Evolutionary conservation across 345 rosid species (phyloP), one percentile per base, ranked within the genome.

Genomic region (Gossypium turneri): DNA sequence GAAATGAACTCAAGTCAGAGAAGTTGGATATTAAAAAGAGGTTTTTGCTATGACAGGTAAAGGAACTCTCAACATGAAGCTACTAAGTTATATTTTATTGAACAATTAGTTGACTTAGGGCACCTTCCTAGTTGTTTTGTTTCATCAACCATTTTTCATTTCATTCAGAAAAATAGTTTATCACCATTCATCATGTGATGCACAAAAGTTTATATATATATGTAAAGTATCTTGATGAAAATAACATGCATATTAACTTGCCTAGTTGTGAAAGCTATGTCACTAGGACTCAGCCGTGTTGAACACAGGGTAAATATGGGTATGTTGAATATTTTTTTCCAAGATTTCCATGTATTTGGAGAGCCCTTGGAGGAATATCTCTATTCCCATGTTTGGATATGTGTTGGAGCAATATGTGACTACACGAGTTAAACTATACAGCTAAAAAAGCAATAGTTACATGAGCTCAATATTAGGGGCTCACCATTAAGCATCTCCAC

Each of bases 401-500:
- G 56, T 19, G 8, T 52, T 1, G 41, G 41, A 34, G 41, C 41
- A 34, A 34, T 5, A 5, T 34, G 41, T 34, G 16, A 41, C 69
- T 64, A 64, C 1, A n/a, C 15, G 19, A 29, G 13, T 34, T 4
- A 64, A 64, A 38, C 47, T n/a, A 41, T 41, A 38, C 15, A 63
- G 38, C 38, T 41, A 38, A 38, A 52, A 52, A 52, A 52, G 9
- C n/a, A n/a, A 5, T n/a, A 52, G 56, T 7, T 15, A 13, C 7
- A 67, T 41, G 16, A 16, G 57, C 41, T 48, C 12, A 25, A 25
- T 2, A 48, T 24, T 24, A 24, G 57, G 70, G 78, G 78, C 86
- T 74, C 66, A 94, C 98, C 94, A 81, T 79, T 67, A 94, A 76
- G 86, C 93, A 92, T 78, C 94, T 88, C 98, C 98, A 94, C 81